phyloP scores from a whole-genome alignment of 805 yeast genomes.

The Saturnispora ahearnii region DNA sequence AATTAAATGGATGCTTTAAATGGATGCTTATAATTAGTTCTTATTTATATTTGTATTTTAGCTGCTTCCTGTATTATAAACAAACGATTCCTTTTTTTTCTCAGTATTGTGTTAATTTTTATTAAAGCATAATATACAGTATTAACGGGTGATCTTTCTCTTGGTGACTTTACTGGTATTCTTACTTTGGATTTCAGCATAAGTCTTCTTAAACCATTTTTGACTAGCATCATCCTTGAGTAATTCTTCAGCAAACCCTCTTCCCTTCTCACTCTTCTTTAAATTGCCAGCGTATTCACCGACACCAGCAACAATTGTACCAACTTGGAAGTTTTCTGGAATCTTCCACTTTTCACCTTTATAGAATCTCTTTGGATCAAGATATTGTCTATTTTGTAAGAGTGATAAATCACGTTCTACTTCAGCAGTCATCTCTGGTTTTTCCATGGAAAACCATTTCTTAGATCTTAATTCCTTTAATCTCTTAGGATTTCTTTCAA shows the following conservation, averaged over 20 bases:
- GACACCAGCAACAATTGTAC: constrained; percentile 77
- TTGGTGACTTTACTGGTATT: constrained; percentile 22
- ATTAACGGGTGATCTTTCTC: constrained; percentile 1
- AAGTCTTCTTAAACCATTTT: constrained; percentile 78
- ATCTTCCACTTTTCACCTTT: constrained; percentile 72
- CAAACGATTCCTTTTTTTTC: neutral
- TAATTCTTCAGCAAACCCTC: constrained; percentile 73
- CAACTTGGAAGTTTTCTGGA: constrained; percentile 67
- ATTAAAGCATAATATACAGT: neutral
- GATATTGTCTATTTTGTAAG: constrained; percentile 76
- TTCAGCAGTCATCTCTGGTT: constrained; percentile 61
- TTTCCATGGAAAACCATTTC: constrained; percentile 77
- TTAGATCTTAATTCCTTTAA: constrained; percentile 36
- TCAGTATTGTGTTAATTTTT: neutral
- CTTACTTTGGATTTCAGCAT: constrained; percentile 63
- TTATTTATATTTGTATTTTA: neutral
- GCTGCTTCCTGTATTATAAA: neutral
- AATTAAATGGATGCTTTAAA: neutral
- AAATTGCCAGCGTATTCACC: constrained; percentile 70
- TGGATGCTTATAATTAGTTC: neutral
- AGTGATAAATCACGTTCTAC: constrained; percentile 70
- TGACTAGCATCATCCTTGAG: constrained; percentile 62
- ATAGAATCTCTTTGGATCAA: constrained; percentile 94
- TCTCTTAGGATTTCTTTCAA: constrained; percentile 12
- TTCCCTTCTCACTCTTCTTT: constrained; percentile 62